A percentile compares a stretch with the other conserved stretches of the same genome.
Conservation (phyloP, 371 early-diverging fungal genomes). For the Sporodiniella umbellata region DNA sequence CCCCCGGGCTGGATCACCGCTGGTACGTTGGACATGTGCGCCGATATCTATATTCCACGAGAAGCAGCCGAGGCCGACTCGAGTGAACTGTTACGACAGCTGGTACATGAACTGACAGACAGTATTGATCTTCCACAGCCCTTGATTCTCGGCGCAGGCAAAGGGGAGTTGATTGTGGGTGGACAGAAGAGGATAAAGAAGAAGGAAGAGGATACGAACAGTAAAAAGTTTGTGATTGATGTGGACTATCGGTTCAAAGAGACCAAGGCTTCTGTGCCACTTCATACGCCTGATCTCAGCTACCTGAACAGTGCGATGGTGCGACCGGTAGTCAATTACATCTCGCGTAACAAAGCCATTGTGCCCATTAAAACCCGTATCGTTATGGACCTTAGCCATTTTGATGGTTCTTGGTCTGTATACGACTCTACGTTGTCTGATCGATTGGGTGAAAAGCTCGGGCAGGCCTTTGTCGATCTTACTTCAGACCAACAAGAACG, state of each 20-base stretch:
- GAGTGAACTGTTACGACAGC: constrained; percentile 54
- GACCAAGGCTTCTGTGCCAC: constrained; percentile 86
- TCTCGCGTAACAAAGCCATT: constrained; percentile 86
- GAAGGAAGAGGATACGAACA: constrained; percentile 10
- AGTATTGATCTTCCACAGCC: constrained; percentile 67
- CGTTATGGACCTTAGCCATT: constrained; percentile 78
- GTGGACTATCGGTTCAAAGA: constrained; percentile 85
- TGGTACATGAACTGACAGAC: constrained; percentile 77
- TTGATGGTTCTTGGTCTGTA: constrained; percentile 92
- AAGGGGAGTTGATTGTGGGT: constrained; percentile 35
- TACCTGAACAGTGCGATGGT: constrained; percentile 85
- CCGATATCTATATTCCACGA: constrained; percentile 69
- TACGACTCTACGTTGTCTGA: constrained; percentile 82
- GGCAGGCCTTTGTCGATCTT: constrained; percentile 75
- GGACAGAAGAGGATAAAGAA: constrained; percentile 21
- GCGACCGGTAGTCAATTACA: constrained; percentile 92
- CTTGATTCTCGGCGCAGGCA: constrained; percentile 52
- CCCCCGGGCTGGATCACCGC: constrained; percentile 94
- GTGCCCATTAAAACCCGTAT: constrained; percentile 81
- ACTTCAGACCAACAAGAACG: constrained; percentile 84
- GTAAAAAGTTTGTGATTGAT: constrained; percentile 52
- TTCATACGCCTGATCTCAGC: constrained; percentile 65
- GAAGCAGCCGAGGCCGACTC: constrained; percentile 58
- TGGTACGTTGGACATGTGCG: constrained; percentile 82
- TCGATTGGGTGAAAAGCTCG: constrained; percentile 77